Percentiles rank a stretch among this genome's conserved stretches.
These are phyloP conservation scores for Candida argentea DNA, from an alignment of 805 yeast species.

Conservation along the genomic window DNA sequence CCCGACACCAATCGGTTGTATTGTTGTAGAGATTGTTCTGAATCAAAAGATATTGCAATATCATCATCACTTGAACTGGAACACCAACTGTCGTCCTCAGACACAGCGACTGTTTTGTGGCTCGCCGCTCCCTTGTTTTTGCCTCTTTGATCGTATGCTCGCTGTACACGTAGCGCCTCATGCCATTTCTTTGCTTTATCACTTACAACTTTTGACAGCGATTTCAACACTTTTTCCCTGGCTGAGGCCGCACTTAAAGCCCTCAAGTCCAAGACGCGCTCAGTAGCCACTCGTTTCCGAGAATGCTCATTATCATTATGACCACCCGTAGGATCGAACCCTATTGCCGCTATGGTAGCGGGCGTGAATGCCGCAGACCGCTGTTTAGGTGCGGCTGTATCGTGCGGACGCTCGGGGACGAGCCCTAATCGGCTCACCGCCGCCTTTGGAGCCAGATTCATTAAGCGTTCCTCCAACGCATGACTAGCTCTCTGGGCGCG, in stretches of 20 bases:
- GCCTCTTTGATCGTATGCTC: slow-evolving; percentile 14
- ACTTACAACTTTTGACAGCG: neutral
- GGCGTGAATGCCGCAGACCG: slow-evolving; percentile 8
- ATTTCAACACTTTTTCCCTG: neutral
- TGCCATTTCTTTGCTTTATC: no score
- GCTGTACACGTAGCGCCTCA: slow-evolving; percentile 10
- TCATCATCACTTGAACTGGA: slow-evolving; percentile 20
- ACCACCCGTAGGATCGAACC: slow-evolving; percentile 51
- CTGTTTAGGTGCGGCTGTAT: slow-evolving; percentile 5
- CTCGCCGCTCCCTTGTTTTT: no score
- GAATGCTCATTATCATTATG: no score
- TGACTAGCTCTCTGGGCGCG: slow-evolving; percentile 19
- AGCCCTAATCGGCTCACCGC: slow-evolving; percentile 13
- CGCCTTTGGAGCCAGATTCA: slow-evolving; percentile 11
- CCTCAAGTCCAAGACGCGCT: no score
- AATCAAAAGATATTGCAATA: slow-evolving; percentile 21
- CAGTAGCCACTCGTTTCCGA: no score
- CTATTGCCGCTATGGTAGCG: slow-evolving; percentile 30
- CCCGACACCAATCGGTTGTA: slow-evolving; percentile 1
- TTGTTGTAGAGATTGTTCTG: slow-evolving; percentile 10
- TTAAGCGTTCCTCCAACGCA: slow-evolving; percentile 27
- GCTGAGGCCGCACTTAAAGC: no score
- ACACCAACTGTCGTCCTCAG: no score
- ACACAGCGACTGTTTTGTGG: no score
- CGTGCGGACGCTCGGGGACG: slow-evolving; percentile 4